Conservation (phyloP, 2,329 filamentous ascomycete genomes). For the Acephala macrosclerotiorum region DNA sequence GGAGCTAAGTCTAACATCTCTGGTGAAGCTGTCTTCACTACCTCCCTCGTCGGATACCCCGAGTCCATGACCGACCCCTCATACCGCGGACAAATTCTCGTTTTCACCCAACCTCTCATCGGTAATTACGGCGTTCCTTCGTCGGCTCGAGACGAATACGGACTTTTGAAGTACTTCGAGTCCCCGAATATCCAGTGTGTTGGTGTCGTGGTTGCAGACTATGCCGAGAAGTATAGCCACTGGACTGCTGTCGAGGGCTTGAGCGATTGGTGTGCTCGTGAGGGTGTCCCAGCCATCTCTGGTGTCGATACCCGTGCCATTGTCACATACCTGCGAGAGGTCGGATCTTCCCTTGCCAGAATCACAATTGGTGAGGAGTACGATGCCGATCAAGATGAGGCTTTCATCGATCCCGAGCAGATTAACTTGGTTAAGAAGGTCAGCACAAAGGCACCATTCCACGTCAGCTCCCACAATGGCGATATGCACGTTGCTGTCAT, state of each 20-base stretch:
- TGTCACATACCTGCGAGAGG: slow-evolving; percentile 93
- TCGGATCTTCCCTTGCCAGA: slow-evolving; percentile 92
- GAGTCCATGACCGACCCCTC: slow-evolving; percentile 92
- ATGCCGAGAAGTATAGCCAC: slow-evolving; percentile 93
- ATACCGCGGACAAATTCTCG: slow-evolving; percentile 93
- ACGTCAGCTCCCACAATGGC: slow-evolving; percentile 84
- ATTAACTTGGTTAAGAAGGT: slow-evolving; percentile 97
- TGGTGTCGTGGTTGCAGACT: slow-evolving; percentile 94
- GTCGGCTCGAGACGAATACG: slow-evolving; percentile 81
- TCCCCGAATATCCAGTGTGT: slow-evolving; percentile 97
- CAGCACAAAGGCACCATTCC: slow-evolving; percentile 97
- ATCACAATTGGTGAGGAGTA: slow-evolving; percentile 98
- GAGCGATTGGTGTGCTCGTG: slow-evolving; percentile 91
- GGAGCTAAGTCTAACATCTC: slow-evolving; percentile 97
- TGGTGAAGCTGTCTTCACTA: slow-evolving; percentile 98
- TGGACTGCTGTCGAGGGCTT: slow-evolving; percentile 98
- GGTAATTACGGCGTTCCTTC: slow-evolving; percentile 99
- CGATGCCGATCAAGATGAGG: slow-evolving; percentile 96
- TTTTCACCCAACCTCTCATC: slow-evolving; percentile 97
- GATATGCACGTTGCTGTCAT: slow-evolving; percentile 92
- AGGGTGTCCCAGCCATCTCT: slow-evolving; percentile 94
- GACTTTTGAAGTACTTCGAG: slow-evolving; percentile 97
- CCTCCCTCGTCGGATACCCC: slow-evolving; percentile 95
- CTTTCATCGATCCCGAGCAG: slow-evolving; percentile 92
- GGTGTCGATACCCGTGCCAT: slow-evolving; percentile 97